These are phyloP conservation scores for Gaeumannomyces sp. DNA, from an alignment of 2,329 filamentous ascomycete species.

Conservation along the genomic window DNA sequence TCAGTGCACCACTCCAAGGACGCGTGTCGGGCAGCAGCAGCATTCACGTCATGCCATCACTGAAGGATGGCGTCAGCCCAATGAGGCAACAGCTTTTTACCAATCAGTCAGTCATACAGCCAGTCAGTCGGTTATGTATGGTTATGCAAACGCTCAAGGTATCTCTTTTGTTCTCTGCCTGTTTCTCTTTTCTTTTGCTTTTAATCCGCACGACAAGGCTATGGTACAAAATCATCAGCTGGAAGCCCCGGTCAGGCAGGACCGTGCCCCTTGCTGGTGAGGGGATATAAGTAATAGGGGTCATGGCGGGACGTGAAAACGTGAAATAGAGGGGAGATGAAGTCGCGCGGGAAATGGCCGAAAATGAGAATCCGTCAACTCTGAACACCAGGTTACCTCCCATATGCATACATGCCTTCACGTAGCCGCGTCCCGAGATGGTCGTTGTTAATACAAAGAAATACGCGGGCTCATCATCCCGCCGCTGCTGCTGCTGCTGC, in stretches of 20 bases:
- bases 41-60: background rate
- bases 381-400: background rate
- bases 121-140: too few relatives aligned
- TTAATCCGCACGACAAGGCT: background rate
- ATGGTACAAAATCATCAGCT: background rate
- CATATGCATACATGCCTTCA: constrained; percentile 7
- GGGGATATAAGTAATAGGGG: background rate
- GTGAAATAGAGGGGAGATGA: constrained; percentile 1
- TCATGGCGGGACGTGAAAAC: background rate
- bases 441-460: constrained; percentile 6
- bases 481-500: background rate
- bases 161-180: background rate
- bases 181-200: background rate
- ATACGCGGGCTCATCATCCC: background rate
- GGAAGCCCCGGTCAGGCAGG: background rate
- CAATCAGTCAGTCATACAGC: background rate
- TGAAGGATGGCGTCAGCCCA: background rate
- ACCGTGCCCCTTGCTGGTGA: background rate
- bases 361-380: constrained; percentile 3
- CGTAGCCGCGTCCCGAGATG: background rate
- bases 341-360: background rate
- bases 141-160: background rate
- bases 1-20: background rate
- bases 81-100: background rate
- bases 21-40: background rate